Base-by-base conservation (phyloP, 768 basidiomycete genomes). In the Trametes cubensis region DNA sequence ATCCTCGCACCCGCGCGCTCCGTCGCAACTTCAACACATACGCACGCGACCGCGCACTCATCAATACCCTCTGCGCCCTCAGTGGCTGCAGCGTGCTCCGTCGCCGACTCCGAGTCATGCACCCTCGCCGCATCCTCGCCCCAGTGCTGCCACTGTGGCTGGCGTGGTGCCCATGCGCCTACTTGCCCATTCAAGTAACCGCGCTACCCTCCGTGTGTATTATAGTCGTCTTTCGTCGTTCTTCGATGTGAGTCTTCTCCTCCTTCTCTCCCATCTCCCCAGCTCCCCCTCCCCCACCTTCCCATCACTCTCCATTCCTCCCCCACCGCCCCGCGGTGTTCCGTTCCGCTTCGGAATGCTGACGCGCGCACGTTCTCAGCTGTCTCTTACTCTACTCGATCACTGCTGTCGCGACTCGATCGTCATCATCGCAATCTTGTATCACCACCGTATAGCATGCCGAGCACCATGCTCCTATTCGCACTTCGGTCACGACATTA, bases 121-220 rank as follows among this genome's bases (percentile, higher is more conserved):
- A 70, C 76, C 39, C 71, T 79, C 55, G 76, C 83, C 77, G 77
- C 80, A 68, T 84, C 81, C 77, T 79, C 83, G n/a, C 87, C 89
- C 62, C 87, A 89, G 72, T 90, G 89, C 77, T 89, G 87, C 79
- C 87, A 89, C 72, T 90, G 89, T 65, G 87, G 87, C 67, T 87
- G 80, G 79, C 85, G 88, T 67, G 87, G 87, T 41, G 70, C 77
- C 17, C 81, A 82, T 65, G 72, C 83, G 26, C 82, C 85, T 39
- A 79, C 77, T 69, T 89, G 88, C 78, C 86, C 86, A 45, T 87
- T 88, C 85, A 83, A 79, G 71, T 84, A 73, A 79, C 64, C 70
- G 71, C 40, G 59, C 61, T n/a, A 13, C 52, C 52, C 39, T 48
- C 42, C 23, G 3, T 38, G 25, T 50, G 70, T 71, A 69, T 64